Percentiles rank a stretch among this genome's conserved stretches.
Conservation (phyloP, 257 asterid genomes). For the Gardenia jasminoides region DNA sequence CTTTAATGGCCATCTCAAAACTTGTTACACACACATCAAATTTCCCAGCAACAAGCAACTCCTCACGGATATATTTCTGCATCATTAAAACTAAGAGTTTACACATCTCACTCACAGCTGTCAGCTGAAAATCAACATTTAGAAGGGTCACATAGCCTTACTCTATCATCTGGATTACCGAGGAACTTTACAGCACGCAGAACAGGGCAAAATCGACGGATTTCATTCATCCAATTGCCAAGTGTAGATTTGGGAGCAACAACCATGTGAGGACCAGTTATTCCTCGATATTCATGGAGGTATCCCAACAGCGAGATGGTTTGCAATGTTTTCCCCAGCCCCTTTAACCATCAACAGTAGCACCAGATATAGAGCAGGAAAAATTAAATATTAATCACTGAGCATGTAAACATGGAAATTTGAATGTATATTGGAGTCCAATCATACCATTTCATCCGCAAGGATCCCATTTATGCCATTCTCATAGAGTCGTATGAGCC, state of each 20-base stretch:
- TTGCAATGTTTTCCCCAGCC: conserved; percentile 97
- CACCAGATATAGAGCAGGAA: neutral
- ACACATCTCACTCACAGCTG: neutral
- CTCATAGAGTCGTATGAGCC: conserved; percentile 94
- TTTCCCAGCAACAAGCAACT: conserved; percentile 93
- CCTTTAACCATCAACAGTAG: conserved; percentile 42
- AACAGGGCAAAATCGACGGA: conserved; percentile 87
- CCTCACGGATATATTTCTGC: conserved; percentile 87
- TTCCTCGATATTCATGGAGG: conserved; percentile 92
- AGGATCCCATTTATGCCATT: conserved; percentile 99
- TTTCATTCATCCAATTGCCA: conserved; percentile 99
- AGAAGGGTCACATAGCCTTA: conserved; percentile 31
- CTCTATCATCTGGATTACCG: conserved; percentile 98
- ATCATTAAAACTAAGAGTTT: conserved; percentile 13
- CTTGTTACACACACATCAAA: conserved; percentile 97
- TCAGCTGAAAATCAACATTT: neutral
- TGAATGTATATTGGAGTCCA: neutral
- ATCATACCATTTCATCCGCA: conserved; percentile 95
- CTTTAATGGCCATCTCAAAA: conserved; percentile 98
- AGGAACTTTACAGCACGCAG: conserved; percentile 94
- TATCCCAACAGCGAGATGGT: conserved; percentile 95
- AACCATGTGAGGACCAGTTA: conserved; percentile 99
- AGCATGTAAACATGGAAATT: neutral
- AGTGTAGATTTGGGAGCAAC: conserved; percentile 99
- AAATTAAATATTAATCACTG: neutral